Base-by-base conservation (phyloP, 345 rosid genomes). In the Euphorbia tirucalli region DNA sequence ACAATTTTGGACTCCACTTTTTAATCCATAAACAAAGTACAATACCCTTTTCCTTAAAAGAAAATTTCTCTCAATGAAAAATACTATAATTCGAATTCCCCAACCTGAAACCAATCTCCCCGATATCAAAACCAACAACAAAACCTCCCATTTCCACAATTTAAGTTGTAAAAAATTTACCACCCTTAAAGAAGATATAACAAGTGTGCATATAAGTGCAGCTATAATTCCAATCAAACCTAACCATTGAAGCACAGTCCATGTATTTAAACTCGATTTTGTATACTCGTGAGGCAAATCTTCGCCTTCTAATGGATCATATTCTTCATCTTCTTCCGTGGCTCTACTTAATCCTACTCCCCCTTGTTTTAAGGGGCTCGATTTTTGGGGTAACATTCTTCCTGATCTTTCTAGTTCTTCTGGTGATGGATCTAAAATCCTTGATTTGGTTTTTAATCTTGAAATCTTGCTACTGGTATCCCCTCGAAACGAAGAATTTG, bases 71-170 rank as follows among this genome's bases (percentile, higher is more conserved):
- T 95, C 97, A 7, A 95, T 86, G 43, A 90, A 88, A 63, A 90
- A 89, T 11, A 95, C 99, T 2, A 85, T 75, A 19, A 95, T 46
- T 30, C 85, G 76, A 49, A 92, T 92, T 52, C 92, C 97, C 97
- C 97, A 95, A 19, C 97, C 97, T 0, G 99, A 92, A 15, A 95
- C 88, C 55, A 95, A 52, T 46, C 97, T 79, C 7, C 96, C 99
- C 59, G 96, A 92, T 35, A 95, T 90, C 77, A 95, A 80, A 63
- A 95, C 96, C 18, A 90, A 69, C 57, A 90, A 35, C 74, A 92
- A 73, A 3, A 90, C 91, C 75, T 87, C 87, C 99, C 99, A 95
- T 83, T 89, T 92, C 97, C 97, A 92, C 4, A 95, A 60, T 58
- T 72, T 69, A n/a, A 95, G 92, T 24, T 86, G 59, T 89, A 92